Base-by-base conservation (phyloP, 2,329 filamentous ascomycete genomes). In the Exophiala dermatitidis region DNA sequence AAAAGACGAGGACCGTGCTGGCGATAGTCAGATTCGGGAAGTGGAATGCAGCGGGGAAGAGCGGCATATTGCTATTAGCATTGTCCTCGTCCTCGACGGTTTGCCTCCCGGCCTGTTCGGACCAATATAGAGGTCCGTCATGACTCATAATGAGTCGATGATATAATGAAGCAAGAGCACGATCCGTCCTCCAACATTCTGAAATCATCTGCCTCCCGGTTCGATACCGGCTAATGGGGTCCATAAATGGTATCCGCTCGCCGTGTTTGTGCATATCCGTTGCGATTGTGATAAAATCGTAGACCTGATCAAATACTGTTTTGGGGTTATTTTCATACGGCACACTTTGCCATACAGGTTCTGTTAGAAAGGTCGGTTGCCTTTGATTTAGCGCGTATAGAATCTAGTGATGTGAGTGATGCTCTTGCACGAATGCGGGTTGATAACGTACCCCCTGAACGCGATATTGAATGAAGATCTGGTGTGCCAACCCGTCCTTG, bases 391-490 rank as follows among this genome's bases (percentile, higher is more conserved):
- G 45, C 1, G 64, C 59, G 41, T 67, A 58, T 10, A 67, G 51
- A n/a, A 69, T 66, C 68, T 69, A 34, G 10, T 26, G 10, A 19
- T n/a, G 37, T 56, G 30, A 50, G 52, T 29, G 44, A 44, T 8
- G 8, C 4, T 5, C 19, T 36, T n/a, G 7, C 30, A 30, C 30
- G 10, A n/a, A 3, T 46, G 38, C 49, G 62, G 63, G 41, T 34
- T 12, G 28, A 32, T 37, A 8, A 48, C 46, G 5, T 52, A 59
- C 57, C 34, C 61, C 65, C 42, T 63, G 61, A 26, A 61, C 51
- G 12, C 67, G 58, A 46, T 67, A 66, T 0, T 64, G 62, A 6
- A 67, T 48, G 49, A 71, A 70, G 8, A 71, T 53, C 30, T 63
- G 52, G 61, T 70, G 67, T 10, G 59, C 68, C 30, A 67, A 54